Evolutionary conservation across 2,329 filamentous ascomycete genomes (phyloP), one percentile per base, ranked within the genome.

Genomic region (Alternaria longipes): DNA sequence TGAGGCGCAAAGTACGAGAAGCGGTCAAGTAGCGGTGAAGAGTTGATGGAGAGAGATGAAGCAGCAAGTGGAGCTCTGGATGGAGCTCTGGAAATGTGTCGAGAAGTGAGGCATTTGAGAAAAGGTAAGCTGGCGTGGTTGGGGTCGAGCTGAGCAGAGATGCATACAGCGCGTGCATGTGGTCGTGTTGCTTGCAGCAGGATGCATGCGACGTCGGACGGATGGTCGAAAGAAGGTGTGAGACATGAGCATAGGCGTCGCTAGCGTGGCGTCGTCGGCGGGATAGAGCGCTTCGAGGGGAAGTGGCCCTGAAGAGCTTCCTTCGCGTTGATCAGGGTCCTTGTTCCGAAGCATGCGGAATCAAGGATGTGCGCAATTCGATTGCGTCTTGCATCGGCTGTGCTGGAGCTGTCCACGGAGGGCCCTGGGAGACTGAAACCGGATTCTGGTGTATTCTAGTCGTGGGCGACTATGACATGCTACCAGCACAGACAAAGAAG

Each of bases 21-120:
- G 74, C 66, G 71, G 70, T 72, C 71, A 65, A 53, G 53, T 56
- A 58, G 68, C 62, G 63, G 60, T 68, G 60, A 50, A 56, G 57
- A 63, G 54, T 20, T 46, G 47, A 54, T 4, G n/a, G 44, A 24
- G 50, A 16, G 51, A 40, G 44, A 53, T 41, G 34, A 56, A 34
- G 44, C 41, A 49, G 55, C 49, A 30, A 20, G 51, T 46, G 54
- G 46, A 57, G 55, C 54, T 52, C 18, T 38, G 50, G 46, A 36
- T 12, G 32, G 46, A n/a, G 46, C 1, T 5, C 24, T n/a, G 32
- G 46, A 36, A 4, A 50, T 11, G 30, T 46, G 22, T 16, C 38
- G 30, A 30, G 49, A 34, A 58, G 12, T 56, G 54, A 44, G 55
- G 53, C 32, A 63, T 45, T 49, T 49, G 49, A 47, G 42, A 36